phyloP scores from a whole-genome alignment of 2,329 filamentous ascomycete species.

The Colletotrichum chlorophyti region DNA sequence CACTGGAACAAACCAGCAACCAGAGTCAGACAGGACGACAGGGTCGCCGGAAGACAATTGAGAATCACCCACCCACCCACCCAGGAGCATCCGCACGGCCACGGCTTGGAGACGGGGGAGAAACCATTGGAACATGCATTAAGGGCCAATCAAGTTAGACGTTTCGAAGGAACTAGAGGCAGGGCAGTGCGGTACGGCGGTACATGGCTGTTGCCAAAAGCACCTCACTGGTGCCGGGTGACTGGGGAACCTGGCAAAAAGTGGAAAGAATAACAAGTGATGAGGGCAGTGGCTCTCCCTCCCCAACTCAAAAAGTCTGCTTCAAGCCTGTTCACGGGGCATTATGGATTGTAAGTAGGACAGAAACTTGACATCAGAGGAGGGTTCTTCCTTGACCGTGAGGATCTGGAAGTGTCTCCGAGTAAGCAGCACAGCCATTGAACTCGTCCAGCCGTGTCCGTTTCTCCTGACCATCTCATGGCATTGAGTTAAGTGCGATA shows the following conservation, averaged over 20 bases:
- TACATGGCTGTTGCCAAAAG: too few relatives aligned
- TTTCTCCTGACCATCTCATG: not conserved
- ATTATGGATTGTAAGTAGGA: too few relatives aligned
- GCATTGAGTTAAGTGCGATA: not conserved
- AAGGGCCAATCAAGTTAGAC: conserved; percentile 14
- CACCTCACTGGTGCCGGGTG: conserved; percentile 11
- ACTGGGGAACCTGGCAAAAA: conserved; percentile 23
- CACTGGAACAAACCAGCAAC: conserved; percentile 19
- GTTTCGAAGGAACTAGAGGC: conserved; percentile 17
- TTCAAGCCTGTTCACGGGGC: too few relatives aligned
- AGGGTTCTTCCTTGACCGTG: conserved; percentile 12
- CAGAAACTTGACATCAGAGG: conserved; percentile 16
- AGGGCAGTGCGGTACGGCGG: conserved; percentile 11
- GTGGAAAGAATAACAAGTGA: conserved; percentile 13
- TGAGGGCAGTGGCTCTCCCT: conserved; percentile 9
- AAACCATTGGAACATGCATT: not conserved
- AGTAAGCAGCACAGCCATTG: conserved; percentile 7
- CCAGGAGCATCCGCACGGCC: conserved; percentile 17
- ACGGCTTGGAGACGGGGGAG: not conserved
- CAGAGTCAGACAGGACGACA: not conserved
- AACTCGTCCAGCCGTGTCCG: too few relatives aligned
- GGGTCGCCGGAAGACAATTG: not conserved
- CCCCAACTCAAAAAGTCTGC: conserved; percentile 14
- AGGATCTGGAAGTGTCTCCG: conserved; percentile 15
- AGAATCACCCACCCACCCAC: too few relatives aligned